A percentile compares a stretch with the other conserved stretches of the same genome.
Evolutionary conservation across 1,284 basidiomycete genomes (phyloP).

Genomic region (Blastosporella zonata): DNA sequence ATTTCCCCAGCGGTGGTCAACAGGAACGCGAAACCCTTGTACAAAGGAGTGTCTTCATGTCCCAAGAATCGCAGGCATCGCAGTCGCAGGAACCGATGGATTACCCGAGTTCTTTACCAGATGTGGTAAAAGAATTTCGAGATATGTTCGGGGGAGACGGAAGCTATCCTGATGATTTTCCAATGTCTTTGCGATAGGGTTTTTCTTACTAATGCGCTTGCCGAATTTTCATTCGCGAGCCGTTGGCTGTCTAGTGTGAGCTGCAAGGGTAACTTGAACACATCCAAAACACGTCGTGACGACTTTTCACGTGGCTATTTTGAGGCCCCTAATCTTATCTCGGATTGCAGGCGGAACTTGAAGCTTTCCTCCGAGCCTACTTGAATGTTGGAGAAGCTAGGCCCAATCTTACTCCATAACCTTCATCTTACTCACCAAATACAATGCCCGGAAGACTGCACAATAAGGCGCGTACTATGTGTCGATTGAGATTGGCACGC

Average conservation of each 20-base stretch:
- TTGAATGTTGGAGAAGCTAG: neutral
- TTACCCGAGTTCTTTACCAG: constrained; percentile 20
- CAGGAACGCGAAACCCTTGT: neutral
- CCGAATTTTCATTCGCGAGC: neutral
- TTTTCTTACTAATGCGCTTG: neutral
- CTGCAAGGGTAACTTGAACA: too few relatives aligned
- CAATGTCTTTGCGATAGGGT: constrained; percentile 36
- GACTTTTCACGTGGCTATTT: constrained; percentile 4
- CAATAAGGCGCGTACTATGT: constrained; percentile 51
- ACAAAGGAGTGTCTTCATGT: neutral
- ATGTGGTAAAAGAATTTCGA: constrained; percentile 26
- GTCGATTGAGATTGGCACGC: constrained; percentile 1
- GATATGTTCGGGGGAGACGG: constrained; percentile 26
- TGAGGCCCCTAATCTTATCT: constrained; percentile 4
- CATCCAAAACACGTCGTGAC: constrained; percentile 3
- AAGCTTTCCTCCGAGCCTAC: neutral
- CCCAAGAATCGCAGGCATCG: neutral
- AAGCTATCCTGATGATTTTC: constrained; percentile 33
- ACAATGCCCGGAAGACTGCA: constrained; percentile 68
- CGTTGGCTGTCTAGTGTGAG: too few relatives aligned
- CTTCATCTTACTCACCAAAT: constrained; percentile 1
- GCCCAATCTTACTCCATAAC: neutral
- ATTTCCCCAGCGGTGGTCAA: neutral
- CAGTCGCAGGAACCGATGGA: constrained; percentile 9
- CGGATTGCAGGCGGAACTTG: constrained; percentile 5